Evolutionary conservation across 2,329 filamentous ascomycete genomes (phyloP), one percentile per base, ranked within the genome.

Genomic region (Cercospora citrullina): DNA sequence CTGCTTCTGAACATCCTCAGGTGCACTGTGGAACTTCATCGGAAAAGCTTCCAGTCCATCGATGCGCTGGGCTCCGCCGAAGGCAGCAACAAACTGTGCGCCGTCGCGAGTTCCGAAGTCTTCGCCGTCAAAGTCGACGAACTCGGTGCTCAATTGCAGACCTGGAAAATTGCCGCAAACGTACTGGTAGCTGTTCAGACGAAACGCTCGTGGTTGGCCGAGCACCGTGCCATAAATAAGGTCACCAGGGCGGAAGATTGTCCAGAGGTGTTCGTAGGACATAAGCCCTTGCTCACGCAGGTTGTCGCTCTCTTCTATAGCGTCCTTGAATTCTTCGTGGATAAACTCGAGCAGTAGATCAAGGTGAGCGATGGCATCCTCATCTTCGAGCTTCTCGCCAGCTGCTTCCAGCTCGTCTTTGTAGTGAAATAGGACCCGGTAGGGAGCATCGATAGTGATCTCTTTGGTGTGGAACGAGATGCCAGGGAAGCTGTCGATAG

Each of bases 211-310:
- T 7, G 72, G 67, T 42, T 79, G 75, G 2, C 75, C 77, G 30
- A 74, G 72, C 5, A 76, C 71, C 1, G 72, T 66, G 8, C 69
- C 69, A 64, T 76, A 77, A 8, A 77, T 66, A 9, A 75, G 71
- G 1, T 65, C 64, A 66, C 75, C 64, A 2, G 81, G 81, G 36
- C 81, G 76, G 66, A 81, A 83, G 4, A 83, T 73, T 0, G 80
- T 82, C 81, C 81, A 84, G 2, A 84, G 74, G 55, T 79, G 75
- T 18, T 80, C 76, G 66, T 80, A 84, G 3, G 62, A 73, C 61
- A 75, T 74, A 45, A 77, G 51, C 6, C 72, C 73, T 69, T 76
- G 69, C 58, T 74, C 72, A 26, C 68, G 63, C 12, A 77, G 65
- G 57, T 76, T 75, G 8, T 74, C 68, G 16, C 65, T 70, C 65